These are phyloP conservation scores for Ceratobasidium sp. DNA, from an alignment of 1,284 basidiomycete species.

Conservation along the genomic window DNA sequence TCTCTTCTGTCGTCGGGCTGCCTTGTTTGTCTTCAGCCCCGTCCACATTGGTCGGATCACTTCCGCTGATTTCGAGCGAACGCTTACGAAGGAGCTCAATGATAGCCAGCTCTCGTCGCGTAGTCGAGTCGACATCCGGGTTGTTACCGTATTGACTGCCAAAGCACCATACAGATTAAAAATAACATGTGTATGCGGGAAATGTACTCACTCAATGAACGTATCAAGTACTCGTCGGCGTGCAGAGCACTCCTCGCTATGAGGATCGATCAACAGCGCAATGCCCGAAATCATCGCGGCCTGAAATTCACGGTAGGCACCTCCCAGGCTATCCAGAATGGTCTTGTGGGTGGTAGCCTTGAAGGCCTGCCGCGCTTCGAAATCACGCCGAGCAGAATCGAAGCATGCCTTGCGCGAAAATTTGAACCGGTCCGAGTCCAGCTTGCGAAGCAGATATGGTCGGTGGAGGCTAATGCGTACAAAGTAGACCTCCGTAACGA, in stretches of 20 bases:
- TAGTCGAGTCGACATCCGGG: conserved; percentile 77
- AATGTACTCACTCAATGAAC: conserved; percentile 70
- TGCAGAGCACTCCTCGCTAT: conserved; percentile 66
- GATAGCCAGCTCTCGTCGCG: conserved; percentile 76
- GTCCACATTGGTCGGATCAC: conserved; percentile 35
- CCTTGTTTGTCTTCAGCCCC: conserved; percentile 38
- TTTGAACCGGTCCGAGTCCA: conserved; percentile 75
- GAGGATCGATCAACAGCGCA: conserved; percentile 78
- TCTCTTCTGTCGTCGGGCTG: conserved; percentile 36
- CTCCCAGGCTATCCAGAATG: conserved; percentile 70
- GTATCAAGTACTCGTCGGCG: conserved; percentile 81
- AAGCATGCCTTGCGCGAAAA: conserved; percentile 79
- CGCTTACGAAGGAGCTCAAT: conserved; percentile 67
- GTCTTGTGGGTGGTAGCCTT: conserved; percentile 66
- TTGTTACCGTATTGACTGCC: conserved; percentile 51
- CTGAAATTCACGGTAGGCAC: conserved; percentile 83
- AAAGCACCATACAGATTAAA: conserved; percentile 38
- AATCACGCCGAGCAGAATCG: conserved; percentile 79
- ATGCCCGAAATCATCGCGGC: conserved; percentile 87
- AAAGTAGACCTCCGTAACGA: conserved; percentile 78
- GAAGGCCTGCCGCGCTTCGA: conserved; percentile 71
- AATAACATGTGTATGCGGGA: conserved; percentile 25
- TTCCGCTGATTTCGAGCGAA: conserved; percentile 16
- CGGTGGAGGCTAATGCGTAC: conserved; percentile 75
- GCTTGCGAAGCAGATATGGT: conserved; percentile 76